Evolutionary conservation across 306 rosid species (phyloP).

Genomic region (Malus orientalis): DNA sequence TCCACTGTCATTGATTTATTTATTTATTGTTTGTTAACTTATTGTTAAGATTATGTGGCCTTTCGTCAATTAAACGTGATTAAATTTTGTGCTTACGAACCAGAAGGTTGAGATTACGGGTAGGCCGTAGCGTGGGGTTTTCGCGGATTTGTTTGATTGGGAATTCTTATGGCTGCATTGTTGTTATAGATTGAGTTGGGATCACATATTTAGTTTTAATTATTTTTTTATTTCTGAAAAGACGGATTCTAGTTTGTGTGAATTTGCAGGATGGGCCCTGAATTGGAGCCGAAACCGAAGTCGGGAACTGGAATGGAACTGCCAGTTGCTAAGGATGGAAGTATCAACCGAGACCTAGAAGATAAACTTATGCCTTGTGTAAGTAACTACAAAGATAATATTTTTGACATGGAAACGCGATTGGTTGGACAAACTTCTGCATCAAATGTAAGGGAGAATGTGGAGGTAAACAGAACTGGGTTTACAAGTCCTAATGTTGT

Average conservation of each 20-base stretch:
- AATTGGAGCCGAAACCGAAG: conserved; percentile 30
- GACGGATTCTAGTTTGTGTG: conserved; percentile 2
- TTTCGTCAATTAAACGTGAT: too few relatives aligned
- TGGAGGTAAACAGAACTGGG: conserved; percentile 42
- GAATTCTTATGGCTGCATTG: not conserved
- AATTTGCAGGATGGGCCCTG: conserved; percentile 41
- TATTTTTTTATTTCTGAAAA: not conserved
- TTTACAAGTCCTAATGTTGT: conserved; percentile 13
- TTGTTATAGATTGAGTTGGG: not conserved
- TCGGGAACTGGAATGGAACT: conserved; percentile 27
- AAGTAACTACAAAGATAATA: conserved; percentile 19
- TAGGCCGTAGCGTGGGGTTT: not conserved
- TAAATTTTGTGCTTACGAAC: not conserved
- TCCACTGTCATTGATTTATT: too few relatives aligned
- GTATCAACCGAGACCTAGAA: conserved; percentile 1
- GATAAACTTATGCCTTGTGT: conserved; percentile 20
- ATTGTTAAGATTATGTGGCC: too few relatives aligned
- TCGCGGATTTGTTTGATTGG: not conserved
- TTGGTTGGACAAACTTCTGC: conserved; percentile 12
- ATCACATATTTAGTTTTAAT: not conserved
- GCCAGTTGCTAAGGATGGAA: conserved; percentile 21
- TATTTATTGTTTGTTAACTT: too few relatives aligned
- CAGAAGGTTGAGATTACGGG: not conserved
- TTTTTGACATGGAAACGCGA: conserved; percentile 13
- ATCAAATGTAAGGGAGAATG: conserved; percentile 26